Evolutionary conservation across 306 rosid species (phyloP), one percentile per base, ranked within the genome.

Genomic region (Glycyrrhiza uralensis): DNA sequence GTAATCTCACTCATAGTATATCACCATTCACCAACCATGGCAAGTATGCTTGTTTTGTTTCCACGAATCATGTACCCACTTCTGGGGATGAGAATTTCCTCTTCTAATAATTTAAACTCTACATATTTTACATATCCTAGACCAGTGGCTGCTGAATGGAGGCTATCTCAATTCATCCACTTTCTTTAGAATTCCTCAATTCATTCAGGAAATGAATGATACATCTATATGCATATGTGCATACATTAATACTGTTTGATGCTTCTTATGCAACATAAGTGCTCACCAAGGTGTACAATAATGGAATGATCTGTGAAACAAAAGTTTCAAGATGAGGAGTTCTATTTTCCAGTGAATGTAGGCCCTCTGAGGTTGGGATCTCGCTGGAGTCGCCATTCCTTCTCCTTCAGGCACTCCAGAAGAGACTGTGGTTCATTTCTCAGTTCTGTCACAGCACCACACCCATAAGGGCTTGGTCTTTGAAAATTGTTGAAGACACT

Each of bases 401-500:
- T 88, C 82, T 88, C 96, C 78, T 95, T 87, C 47, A 91, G 87
- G 77, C 63, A 83, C 71, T 85, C 89, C 51, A 91, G 78, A 57
- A 91, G 86, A 36, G 96, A 84, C 81, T 80, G 83, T 30, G 89
- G 89, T 87, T 94, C 96, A 32, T 72, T 84, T 68, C 84, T 80
- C 41, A 83, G 24, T 66, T 90, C 91, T 45, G 88, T 86, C 66
- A 73, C 86, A 47, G 80, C 85, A 56, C 92, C 91, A 47, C 87
- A 87, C 28, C 88, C 88, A 38, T 65, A 89, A 18, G 82, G 85
- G 69, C 71, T 85, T 71, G 84, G 84, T 62, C 85, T 87, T 69
- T 85, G 95, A 81, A 72, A 94, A 71, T 83, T 83, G 30, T 74
- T 79, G 67, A 76, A 78, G 65, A 77, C 64, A 68, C 72, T 78